A percentile compares a stretch with the other conserved stretches of the same genome.
These are phyloP conservation scores for Opeltia flavorubescens DNA, from an alignment of 495 filamentous ascomycete species.

Conservation along the genomic window DNA sequence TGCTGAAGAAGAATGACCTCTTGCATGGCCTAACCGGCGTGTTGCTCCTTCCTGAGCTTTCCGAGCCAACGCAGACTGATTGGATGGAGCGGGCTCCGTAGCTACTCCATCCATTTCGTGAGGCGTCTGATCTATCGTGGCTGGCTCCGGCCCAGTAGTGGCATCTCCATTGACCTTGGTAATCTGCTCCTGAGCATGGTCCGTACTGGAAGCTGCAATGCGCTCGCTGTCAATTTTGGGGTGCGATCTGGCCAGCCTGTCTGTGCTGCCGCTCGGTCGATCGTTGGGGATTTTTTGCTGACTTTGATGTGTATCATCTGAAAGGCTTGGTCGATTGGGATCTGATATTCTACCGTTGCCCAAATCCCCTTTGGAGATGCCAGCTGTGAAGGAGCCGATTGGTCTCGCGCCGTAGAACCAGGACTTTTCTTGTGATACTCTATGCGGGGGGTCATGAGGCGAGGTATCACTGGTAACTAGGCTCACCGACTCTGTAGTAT, in stretches of 20 bases:
- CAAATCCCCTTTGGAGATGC: background rate
- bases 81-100: background rate
- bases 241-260: conserved; percentile 32
- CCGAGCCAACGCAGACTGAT: background rate
- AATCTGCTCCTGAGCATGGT: conserved; percentile 27
- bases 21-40: conserved; percentile 12
- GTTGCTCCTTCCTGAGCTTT: conserved; percentile 6
- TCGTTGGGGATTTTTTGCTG: conserved; percentile 30
- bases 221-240: conserved; percentile 40
- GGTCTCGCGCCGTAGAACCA: conserved; percentile 1
- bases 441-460: conserved; percentile 14
- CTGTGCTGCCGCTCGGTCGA: conserved; percentile 33
- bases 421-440: conserved; percentile 10
- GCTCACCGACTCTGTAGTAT: conserved; percentile 26
- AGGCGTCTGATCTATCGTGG: conserved; percentile 5
- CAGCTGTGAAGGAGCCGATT: background rate
- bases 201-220: conserved; percentile 30
- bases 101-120: background rate
- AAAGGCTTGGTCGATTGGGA: background rate
- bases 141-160: conserved; percentile 21
- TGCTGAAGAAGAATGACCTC: conserved; percentile 16
- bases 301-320: conserved; percentile 7
- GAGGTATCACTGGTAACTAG: conserved; percentile 15
- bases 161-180: conserved; percentile 17
- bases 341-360: background rate